These are phyloP conservation scores for Posidonia oceanica DNA, from an alignment of 116 monocot genomes.

Conservation along the genomic window DNA sequence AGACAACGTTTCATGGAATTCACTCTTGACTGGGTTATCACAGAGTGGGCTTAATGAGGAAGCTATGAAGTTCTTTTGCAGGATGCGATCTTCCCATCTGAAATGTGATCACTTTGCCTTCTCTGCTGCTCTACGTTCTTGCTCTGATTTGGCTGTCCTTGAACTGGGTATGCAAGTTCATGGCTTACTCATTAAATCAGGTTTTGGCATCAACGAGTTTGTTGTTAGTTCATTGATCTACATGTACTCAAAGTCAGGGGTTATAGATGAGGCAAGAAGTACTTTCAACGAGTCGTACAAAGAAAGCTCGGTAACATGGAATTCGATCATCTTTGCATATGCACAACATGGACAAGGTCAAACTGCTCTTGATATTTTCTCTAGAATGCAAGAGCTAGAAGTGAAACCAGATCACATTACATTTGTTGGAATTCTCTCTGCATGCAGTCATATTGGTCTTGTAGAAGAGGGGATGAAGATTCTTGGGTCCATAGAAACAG, in stretches of 20 bases:
- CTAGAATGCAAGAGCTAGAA: slow-evolving; percentile 33
- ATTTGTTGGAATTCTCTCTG: slow-evolving; percentile 58
- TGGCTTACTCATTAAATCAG: slow-evolving; percentile 25
- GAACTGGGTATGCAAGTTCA: slow-evolving; percentile 54
- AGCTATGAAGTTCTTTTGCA: slow-evolving; percentile 53
- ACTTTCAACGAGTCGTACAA: slow-evolving; percentile 42
- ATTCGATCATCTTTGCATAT: slow-evolving; percentile 62
- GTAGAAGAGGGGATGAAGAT: slow-evolving; percentile 37
- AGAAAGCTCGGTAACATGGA: slow-evolving; percentile 45
- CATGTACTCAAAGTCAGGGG: slow-evolving; percentile 70
- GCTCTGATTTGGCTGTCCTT: slow-evolving; percentile 65
- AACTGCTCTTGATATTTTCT: slow-evolving; percentile 33
- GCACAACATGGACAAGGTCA: slow-evolving; percentile 58
- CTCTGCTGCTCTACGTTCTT: slow-evolving; percentile 52
- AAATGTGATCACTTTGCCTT: slow-evolving; percentile 51
- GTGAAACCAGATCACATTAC: slow-evolving; percentile 62
- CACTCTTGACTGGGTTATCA: slow-evolving; percentile 60
- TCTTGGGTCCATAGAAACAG: slow-evolving; percentile 33
- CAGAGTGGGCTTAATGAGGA: slow-evolving; percentile 40
- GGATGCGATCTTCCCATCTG: slow-evolving; percentile 26
- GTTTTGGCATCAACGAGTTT: slow-evolving; percentile 46
- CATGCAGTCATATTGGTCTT: slow-evolving; percentile 70
- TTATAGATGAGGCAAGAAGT: slow-evolving; percentile 41
- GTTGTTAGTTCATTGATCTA: slow-evolving; percentile 55
- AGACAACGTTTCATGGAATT: slow-evolving; percentile 67